Percentiles rank a stretch among this genome's conserved stretches.
Evolutionary conservation across 345 rosid species (phyloP).

Genomic region (Boechera divaricarpa): DNA sequence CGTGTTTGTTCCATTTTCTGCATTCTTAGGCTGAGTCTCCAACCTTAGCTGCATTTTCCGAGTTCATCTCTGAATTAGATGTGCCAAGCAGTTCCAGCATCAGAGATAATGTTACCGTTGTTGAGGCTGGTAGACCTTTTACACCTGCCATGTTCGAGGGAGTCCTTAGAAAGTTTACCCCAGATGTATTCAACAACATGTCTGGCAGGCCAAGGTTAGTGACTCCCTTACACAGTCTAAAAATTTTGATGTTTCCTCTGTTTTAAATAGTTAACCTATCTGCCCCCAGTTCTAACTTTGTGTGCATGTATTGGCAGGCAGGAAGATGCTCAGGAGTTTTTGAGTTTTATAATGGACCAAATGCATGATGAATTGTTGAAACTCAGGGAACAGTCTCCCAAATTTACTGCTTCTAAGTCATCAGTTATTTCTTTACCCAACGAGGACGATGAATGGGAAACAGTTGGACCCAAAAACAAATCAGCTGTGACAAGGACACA

Average conservation of each 20-base stretch:
- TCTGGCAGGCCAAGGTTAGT: conserved; percentile 89
- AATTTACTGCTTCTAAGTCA: conserved; percentile 49
- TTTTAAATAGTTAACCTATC: not conserved
- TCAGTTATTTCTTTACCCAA: conserved; percentile 57
- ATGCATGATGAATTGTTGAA: conserved; percentile 88
- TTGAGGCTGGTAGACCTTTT: conserved; percentile 78
- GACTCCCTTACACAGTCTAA: conserved; percentile 5
- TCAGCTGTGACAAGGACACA: conserved; percentile 92
- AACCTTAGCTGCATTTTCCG: conserved; percentile 72
- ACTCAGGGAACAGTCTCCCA: conserved; percentile 57
- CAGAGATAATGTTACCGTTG: conserved; percentile 51
- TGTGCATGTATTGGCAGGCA: conserved; percentile 63
- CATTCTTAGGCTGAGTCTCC: conserved; percentile 71
- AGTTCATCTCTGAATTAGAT: conserved; percentile 70
- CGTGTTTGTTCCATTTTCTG: conserved; percentile 35
- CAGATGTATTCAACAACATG: conserved; percentile 78
- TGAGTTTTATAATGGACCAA: conserved; percentile 90
- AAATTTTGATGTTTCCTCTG: not conserved
- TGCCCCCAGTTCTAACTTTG: not conserved
- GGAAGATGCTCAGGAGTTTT: conserved; percentile 98
- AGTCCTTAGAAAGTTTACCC: conserved; percentile 80
- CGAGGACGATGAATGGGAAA: conserved; percentile 96
- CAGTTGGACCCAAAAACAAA: conserved; percentile 91
- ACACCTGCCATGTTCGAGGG: conserved; percentile 85
- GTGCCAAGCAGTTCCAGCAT: conserved; percentile 53